These are phyloP conservation scores for Spathaspora passalidarum DNA, from an alignment of 805 yeast genomes.

Conservation along the genomic window DNA sequence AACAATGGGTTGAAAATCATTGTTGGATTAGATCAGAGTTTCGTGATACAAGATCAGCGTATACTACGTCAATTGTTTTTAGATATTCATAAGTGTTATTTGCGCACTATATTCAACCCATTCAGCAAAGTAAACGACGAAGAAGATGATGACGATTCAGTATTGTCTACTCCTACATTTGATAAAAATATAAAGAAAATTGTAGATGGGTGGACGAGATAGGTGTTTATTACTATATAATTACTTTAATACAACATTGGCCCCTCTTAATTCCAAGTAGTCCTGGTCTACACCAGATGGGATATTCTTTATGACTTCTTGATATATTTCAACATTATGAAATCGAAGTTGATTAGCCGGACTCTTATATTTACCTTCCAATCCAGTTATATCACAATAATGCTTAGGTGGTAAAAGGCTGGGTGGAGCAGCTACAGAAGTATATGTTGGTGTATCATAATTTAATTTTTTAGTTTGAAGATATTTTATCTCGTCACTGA, in stretches of 20 bases:
- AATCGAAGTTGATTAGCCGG: conserved; percentile 75
- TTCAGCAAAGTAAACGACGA: conserved; percentile 34
- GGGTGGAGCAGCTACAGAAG: conserved; percentile 81
- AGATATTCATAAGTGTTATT: conserved; percentile 51
- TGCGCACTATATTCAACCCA: conserved; percentile 61
- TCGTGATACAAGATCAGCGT: conserved; percentile 3
- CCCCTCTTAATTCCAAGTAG: conserved; percentile 81
- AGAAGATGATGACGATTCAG: conserved; percentile 15
- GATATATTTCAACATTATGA: conserved; percentile 78
- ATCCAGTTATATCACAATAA: conserved; percentile 92
- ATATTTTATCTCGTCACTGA: conserved; percentile 76
- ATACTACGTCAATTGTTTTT: conserved; percentile 21
- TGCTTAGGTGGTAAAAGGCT: conserved; percentile 74
- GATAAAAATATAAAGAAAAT: conserved; percentile 26
- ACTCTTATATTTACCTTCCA: conserved; percentile 70
- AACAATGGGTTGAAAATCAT: conserved; percentile 66
- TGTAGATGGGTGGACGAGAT: conserved; percentile 14
- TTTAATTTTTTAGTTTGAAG: conserved; percentile 39
- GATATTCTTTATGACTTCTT: conserved; percentile 68
- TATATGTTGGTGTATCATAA: conserved; percentile 61
- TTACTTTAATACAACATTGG: conserved; percentile 73
- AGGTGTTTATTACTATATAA: not conserved
- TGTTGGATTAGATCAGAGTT: conserved; percentile 39
- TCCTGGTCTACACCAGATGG: conserved; percentile 93
- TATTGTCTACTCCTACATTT: conserved; percentile 28